Percentiles rank a stretch among this genome's conserved stretches.
Conservation (phyloP, 345 rosid genomes). For the Hibiscus tridactylites region DNA sequence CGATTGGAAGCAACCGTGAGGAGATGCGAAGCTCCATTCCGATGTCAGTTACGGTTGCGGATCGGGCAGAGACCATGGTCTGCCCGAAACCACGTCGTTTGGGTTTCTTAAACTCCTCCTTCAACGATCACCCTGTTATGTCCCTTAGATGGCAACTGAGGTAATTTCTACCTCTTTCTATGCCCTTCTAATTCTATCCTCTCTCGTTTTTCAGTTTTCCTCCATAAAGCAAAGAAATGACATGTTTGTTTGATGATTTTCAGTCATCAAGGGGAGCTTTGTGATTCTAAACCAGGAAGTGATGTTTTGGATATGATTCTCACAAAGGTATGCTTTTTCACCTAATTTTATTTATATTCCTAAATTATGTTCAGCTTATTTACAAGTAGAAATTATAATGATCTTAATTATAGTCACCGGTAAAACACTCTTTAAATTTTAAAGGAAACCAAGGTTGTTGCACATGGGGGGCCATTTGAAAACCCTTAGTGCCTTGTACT, state of each 20-base stretch:
- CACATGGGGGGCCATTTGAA: too few species aligned
- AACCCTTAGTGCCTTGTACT: too few species aligned
- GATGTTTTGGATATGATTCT: constrained; percentile 76
- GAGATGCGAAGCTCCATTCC: background rate
- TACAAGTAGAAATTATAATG: background rate
- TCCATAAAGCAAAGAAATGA: background rate
- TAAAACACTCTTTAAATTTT: background rate
- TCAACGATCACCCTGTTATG: constrained; percentile 9
- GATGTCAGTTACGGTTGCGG: background rate
- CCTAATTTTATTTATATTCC: background rate
- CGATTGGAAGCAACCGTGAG: background rate
- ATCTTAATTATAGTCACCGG: background rate
- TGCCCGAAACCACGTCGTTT: constrained; percentile 14
- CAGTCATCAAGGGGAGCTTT: constrained; percentile 63
- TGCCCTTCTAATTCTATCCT: background rate
- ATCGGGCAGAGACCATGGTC: constrained; percentile 7
- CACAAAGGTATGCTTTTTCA: constrained; percentile 39
- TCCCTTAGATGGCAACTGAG: constrained; percentile 13
- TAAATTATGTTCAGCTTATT: background rate
- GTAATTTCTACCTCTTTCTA: background rate
- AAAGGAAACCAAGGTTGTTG: background rate
- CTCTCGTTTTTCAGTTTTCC: too few species aligned
- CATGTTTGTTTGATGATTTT: constrained; percentile 6
- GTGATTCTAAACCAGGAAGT: constrained; percentile 46
- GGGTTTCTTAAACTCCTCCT: background rate